A percentile compares a stretch with the other conserved stretches of the same genome.
These are phyloP conservation scores for Gentiana straminea DNA, from an alignment of 257 asterid species.

Conservation along the genomic window DNA sequence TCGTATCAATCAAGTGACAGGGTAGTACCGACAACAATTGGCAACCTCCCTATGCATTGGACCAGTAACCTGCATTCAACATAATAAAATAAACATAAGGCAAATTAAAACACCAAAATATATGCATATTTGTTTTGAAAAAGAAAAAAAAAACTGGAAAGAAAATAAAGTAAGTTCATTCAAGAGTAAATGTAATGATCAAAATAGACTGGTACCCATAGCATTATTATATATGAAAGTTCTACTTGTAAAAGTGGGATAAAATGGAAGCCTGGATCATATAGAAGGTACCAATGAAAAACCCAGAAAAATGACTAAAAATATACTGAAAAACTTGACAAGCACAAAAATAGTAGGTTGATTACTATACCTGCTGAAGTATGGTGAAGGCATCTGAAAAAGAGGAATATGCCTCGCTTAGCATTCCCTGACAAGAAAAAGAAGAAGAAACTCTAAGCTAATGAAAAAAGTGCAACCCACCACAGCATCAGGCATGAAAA, in stretches of 20 bases:
- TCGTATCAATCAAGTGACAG: neutral
- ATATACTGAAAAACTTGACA: neutral
- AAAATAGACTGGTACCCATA: no score
- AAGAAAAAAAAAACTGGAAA: no score
- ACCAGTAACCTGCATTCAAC: constrained; percentile 81
- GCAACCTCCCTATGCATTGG: constrained; percentile 99
- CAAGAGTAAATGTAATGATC: no score
- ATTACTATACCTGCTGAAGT: constrained; percentile 71
- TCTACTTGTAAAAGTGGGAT: no score
- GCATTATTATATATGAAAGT: no score
- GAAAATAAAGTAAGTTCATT: no score
- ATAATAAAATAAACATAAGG: no score
- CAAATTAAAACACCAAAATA: no score
- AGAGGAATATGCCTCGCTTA: constrained; percentile 69
- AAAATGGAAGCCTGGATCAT: no score
- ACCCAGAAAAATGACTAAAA: neutral
- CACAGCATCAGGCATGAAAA: no score
- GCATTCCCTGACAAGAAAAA: constrained; percentile 53
- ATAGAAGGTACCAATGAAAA: constrained; percentile 2
- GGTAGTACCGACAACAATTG: constrained; percentile 87
- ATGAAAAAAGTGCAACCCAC: no score
- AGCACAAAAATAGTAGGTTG: neutral
- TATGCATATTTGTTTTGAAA: no score
- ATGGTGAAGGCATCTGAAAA: constrained; percentile 93
- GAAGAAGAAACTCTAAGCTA: neutral